These are phyloP conservation scores for Tranzscheliella williamsii DNA, from an alignment of 1,284 basidiomycete genomes.

Conservation along the genomic window DNA sequence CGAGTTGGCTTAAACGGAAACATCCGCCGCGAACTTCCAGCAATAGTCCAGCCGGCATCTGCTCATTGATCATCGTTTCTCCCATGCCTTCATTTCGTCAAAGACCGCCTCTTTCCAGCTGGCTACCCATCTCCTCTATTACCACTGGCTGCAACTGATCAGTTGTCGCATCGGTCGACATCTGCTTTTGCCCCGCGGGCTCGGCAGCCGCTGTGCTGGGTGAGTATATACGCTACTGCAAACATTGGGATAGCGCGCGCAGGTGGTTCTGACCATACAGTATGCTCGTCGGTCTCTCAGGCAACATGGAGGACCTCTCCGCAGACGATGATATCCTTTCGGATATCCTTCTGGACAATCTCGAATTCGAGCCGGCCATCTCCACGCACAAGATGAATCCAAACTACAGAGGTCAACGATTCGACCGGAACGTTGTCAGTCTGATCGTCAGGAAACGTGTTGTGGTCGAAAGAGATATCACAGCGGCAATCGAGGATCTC, in stretches of 20 bases:
- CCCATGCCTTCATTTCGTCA: not conserved
- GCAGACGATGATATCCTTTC: constrained; percentile 59
- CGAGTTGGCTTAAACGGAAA: too few species aligned
- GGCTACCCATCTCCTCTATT: not conserved
- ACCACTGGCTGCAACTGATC: too few species aligned
- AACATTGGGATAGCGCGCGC: too few species aligned
- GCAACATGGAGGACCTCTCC: constrained; percentile 56
- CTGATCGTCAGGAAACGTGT: constrained; percentile 48
- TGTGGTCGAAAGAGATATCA: constrained; percentile 49
- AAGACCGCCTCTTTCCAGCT: not conserved
- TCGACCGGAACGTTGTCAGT: constrained; percentile 48
- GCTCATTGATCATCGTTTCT: too few species aligned
- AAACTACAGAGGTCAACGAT: constrained; percentile 51
- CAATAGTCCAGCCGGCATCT: too few species aligned
- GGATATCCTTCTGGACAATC: constrained; percentile 57
- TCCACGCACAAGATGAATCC: constrained; percentile 61
- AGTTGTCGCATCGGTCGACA: too few species aligned
- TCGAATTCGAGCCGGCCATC: constrained; percentile 59
- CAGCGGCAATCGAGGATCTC: constrained; percentile 48
- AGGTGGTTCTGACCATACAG: too few species aligned
- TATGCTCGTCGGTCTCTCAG: too few species aligned
- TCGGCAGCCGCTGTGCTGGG: not conserved
- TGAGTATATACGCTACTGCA: too few species aligned
- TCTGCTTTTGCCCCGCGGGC: not conserved
- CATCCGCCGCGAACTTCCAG: too few species aligned